phyloP scores from a whole-genome alignment of 2,329 filamentous ascomycete species.

The Alternaria longipes region DNA sequence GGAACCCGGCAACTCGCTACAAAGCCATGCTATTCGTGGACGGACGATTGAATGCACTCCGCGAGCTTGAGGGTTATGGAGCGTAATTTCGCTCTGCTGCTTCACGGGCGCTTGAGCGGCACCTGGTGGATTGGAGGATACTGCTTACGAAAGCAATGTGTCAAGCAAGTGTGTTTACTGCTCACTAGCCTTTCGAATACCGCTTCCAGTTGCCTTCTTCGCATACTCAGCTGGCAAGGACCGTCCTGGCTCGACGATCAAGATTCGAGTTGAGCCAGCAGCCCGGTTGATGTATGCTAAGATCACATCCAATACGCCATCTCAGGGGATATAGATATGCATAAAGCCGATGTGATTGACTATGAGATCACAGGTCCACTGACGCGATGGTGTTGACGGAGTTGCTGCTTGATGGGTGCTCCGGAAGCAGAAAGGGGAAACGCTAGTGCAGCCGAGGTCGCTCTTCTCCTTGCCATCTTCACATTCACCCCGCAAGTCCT shows the following conservation, averaged over 20 bases:
- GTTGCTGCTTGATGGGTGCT: conserved; percentile 9
- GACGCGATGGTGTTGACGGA: conserved; percentile 8
- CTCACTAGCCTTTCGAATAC: background rate
- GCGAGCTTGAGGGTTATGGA: background rate
- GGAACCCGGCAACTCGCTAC: background rate
- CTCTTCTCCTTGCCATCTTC: background rate
- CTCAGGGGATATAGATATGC: background rate
- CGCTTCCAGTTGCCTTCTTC: background rate
- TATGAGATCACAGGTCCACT: conserved; percentile 7
- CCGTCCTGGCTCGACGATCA: background rate
- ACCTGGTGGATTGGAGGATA: background rate
- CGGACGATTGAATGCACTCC: background rate
- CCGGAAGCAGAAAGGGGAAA: conserved; percentile 17
- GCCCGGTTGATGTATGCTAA: conserved; percentile 9
- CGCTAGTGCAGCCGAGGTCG: conserved; percentile 22
- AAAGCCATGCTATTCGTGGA: background rate
- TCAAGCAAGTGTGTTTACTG: background rate
- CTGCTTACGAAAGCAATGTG: background rate
- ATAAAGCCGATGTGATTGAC: conserved; percentile 12
- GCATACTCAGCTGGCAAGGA: background rate
- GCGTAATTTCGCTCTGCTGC: background rate
- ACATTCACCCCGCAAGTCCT: background rate
- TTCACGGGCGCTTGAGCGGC: conserved; percentile 2
- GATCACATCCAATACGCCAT: conserved; percentile 13
- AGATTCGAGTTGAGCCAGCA: conserved; percentile 46